phyloP scores from a whole-genome alignment of 176 grass and related monocot genomes.

The Lolium multiflorum region DNA sequence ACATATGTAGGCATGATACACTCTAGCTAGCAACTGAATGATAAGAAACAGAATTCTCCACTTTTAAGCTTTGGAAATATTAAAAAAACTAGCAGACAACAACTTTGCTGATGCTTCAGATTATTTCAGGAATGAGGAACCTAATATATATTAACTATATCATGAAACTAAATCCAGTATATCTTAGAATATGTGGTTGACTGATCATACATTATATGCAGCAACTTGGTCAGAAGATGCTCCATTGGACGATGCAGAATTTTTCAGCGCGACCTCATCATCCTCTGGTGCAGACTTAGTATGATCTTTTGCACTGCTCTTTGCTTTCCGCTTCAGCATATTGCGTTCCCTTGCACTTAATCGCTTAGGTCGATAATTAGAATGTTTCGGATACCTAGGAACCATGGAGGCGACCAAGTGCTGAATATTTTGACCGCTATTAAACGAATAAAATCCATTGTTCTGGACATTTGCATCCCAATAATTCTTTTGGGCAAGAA shows the following conservation, averaged over 20 bases:
- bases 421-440: slow-evolving; percentile 81
- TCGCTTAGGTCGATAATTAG: slow-evolving; percentile 61
- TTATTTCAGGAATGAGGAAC: slow-evolving; percentile 24
- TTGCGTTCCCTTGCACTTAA: slow-evolving; percentile 95
- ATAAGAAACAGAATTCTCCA: slow-evolving; percentile 20
- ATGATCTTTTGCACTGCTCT: slow-evolving; percentile 87
- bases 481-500: slow-evolving; percentile 72
- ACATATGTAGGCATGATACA: slow-evolving; percentile 32
- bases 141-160: slow-evolving; percentile 13
- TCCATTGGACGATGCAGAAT: slow-evolving; percentile 50
- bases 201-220: slow-evolving; percentile 59
- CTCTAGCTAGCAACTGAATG: background rate
- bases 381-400: slow-evolving; percentile 59
- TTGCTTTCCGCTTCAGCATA: slow-evolving; percentile 97
- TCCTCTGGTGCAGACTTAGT: slow-evolving; percentile 80
- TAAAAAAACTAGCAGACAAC: slow-evolving; percentile 26
- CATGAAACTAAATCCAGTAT: background rate
- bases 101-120: background rate
- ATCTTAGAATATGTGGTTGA: background rate
- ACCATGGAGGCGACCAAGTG: slow-evolving; percentile 94
- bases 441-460: slow-evolving; percentile 63
- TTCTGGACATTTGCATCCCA: slow-evolving; percentile 64
- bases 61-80: slow-evolving; percentile 17
- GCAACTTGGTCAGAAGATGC: slow-evolving; percentile 62
- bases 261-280: slow-evolving; percentile 56